Percentiles rank a stretch among this genome's conserved stretches.
These are phyloP conservation scores for Talaromyces rugulosus DNA, from an alignment of 2,329 filamentous ascomycete genomes.

Conservation along the genomic window DNA sequence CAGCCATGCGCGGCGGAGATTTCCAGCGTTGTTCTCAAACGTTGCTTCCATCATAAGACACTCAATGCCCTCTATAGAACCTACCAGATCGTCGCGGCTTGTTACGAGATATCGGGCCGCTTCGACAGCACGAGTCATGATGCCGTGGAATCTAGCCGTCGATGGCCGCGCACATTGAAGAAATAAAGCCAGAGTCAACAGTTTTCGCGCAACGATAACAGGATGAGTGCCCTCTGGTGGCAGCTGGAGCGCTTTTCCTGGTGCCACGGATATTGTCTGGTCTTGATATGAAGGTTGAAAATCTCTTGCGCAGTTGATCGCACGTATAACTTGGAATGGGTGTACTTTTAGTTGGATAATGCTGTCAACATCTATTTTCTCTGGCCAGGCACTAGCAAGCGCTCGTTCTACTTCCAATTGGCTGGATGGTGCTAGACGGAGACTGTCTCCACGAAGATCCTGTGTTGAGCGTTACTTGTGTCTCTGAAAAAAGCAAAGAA, in stretches of 20 bases:
- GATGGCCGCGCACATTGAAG: conserved; percentile 44
- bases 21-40: conserved; percentile 37
- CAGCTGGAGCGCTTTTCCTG: conserved; percentile 10
- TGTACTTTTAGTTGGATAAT: neutral
- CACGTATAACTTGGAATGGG: neutral
- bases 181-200: conserved; percentile 45
- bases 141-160: conserved; percentile 14
- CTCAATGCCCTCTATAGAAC: conserved; percentile 38
- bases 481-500: neutral
- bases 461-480: neutral
- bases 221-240: conserved; percentile 37
- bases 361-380: neutral
- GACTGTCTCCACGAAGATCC: neutral
- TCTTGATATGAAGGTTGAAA: neutral
- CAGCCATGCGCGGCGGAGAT: conserved; percentile 39
- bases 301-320: neutral
- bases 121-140: conserved; percentile 28
- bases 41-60: conserved; percentile 41
- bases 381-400: neutral
- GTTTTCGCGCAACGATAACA: conserved; percentile 44
- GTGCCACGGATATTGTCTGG: neutral
- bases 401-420: neutral
- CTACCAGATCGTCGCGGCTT: conserved; percentile 35
- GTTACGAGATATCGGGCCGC: conserved; percentile 30
- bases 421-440: neutral